These are phyloP conservation scores for Suhomyces atakaporum DNA, from an alignment of 1,139 yeast genomes.

Conservation along the genomic window DNA sequence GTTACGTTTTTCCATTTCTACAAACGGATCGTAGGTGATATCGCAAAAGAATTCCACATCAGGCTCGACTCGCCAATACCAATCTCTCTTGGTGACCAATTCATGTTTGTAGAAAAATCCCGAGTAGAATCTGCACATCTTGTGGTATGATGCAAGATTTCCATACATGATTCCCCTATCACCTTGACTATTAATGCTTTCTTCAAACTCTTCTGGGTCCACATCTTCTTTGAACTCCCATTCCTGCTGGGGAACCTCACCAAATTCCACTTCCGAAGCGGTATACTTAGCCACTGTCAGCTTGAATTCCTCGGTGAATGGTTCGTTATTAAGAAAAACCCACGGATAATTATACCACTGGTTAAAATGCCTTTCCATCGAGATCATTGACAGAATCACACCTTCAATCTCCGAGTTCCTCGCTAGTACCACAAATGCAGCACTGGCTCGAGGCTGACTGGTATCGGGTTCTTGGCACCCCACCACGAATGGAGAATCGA, in stretches of 20 bases:
- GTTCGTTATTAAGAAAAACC: conserved; percentile 79
- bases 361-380: conserved; percentile 83
- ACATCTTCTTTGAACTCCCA: conserved; percentile 59
- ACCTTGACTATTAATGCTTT: conserved; percentile 68
- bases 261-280: conserved; percentile 65
- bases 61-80: conserved; percentile 97
- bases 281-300: conserved; percentile 50
- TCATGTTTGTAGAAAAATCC: conserved; percentile 80
- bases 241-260: conserved; percentile 58
- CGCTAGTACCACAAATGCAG: conserved; percentile 81
- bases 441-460: conserved; percentile 54
- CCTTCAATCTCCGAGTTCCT: conserved; percentile 73
- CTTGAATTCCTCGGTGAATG: conserved; percentile 66
- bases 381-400: conserved; percentile 65
- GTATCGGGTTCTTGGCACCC: conserved; percentile 53
- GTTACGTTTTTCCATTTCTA: conserved; percentile 67
- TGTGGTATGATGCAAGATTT: conserved; percentile 70
- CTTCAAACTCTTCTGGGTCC: conserved; percentile 39
- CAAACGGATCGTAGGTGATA: conserved; percentile 85
- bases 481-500: conserved; percentile 47
- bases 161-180: conserved; percentile 84
- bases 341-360: conserved; percentile 92
- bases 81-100: conserved; percentile 63
- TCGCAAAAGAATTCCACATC: conserved; percentile 88
- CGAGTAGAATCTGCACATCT: conserved; percentile 72